phyloP scores from a whole-genome alignment of 208 protist genomes.

The Borovskyia barvae region DNA sequence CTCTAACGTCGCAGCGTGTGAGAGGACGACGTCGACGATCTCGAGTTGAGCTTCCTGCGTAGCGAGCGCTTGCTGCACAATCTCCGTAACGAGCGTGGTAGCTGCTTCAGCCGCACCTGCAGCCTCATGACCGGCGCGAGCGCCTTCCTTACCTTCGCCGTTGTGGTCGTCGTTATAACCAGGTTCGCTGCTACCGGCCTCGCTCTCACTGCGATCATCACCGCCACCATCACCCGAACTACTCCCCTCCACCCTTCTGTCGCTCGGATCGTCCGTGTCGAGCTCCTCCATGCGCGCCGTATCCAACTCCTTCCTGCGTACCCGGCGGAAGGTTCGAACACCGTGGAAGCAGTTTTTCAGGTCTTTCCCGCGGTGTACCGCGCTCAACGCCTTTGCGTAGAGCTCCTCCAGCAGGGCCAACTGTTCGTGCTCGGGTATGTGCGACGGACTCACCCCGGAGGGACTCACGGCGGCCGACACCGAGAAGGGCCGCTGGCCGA shows the following conservation, averaged over 20 bases:
- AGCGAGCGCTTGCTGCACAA: conserved; percentile 6
- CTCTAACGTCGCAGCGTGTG: conserved; percentile 6
- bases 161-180: not conserved
- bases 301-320: conserved; percentile 42
- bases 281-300: conserved; percentile 16
- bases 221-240: conserved; percentile 1
- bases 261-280: not conserved
- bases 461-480: no score
- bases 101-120: not conserved
- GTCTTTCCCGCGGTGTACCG: conserved; percentile 57
- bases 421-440: conserved; percentile 4
- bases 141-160: not conserved
- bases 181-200: not conserved
- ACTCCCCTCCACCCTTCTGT: no score
- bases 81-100: conserved; percentile 8
- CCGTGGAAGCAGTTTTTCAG: conserved; percentile 63
- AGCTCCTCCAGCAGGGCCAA: conserved; percentile 19
- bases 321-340: conserved; percentile 39
- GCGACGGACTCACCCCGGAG: no score
- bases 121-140: no score
- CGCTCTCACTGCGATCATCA: not conserved
- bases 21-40: conserved; percentile 9
- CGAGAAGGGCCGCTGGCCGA: no score
- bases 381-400: conserved; percentile 38
- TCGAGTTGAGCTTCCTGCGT: conserved; percentile 20